Conservation (phyloP, 345 rosid species). For the Microcos paniculata region DNA sequence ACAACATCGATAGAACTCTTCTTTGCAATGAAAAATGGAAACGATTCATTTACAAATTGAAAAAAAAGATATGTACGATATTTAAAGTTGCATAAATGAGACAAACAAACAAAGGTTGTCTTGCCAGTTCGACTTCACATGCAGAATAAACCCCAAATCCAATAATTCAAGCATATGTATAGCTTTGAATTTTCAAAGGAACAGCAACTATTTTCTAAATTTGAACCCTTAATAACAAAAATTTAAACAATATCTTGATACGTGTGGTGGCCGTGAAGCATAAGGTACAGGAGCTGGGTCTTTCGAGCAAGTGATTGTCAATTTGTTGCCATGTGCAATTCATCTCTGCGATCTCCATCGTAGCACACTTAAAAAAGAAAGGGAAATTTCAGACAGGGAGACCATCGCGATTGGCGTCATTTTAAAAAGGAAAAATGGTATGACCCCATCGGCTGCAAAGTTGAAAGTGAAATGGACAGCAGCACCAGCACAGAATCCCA, state of each 20-base stretch:
- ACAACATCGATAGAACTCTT: background rate
- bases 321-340: background rate
- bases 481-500: too few species aligned
- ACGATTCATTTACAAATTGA: background rate
- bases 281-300: background rate
- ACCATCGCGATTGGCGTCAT: too few species aligned
- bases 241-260: background rate
- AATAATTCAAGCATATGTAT: background rate
- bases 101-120: background rate
- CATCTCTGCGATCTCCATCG: too few species aligned
- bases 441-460: too few species aligned
- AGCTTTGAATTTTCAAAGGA: background rate
- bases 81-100: background rate
- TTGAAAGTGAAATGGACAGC: too few species aligned
- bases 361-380: too few species aligned
- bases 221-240: too few species aligned
- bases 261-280: background rate
- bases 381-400: too few species aligned
- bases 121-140: background rate
- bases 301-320: background rate
- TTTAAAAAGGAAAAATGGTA: too few species aligned
- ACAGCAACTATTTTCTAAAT: too few species aligned
- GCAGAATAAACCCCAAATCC: background rate
- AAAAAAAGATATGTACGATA: too few species aligned
- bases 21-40: background rate